phyloP scores from a whole-genome alignment of 164 flowering plant genomes.

The Dillenia suffruticosa region DNA sequence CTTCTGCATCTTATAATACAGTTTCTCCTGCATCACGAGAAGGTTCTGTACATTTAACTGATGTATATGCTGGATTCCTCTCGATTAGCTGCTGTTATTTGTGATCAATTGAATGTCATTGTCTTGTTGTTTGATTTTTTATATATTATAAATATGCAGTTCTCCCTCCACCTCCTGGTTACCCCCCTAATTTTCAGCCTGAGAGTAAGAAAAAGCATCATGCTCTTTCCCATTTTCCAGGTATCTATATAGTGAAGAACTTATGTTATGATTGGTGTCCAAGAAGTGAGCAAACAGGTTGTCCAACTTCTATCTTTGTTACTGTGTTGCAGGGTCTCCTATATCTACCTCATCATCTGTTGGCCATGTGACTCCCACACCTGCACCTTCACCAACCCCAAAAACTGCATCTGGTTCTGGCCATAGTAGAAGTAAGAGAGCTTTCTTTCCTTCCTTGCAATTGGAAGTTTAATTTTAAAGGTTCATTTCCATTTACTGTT shows the following conservation, averaged over 20 bases:
- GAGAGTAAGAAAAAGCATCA: slow-evolving; percentile 18
- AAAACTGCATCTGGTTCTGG: slow-evolving; percentile 6
- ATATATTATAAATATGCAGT: slow-evolving; percentile 22
- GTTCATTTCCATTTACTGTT: background rate
- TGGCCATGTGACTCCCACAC: slow-evolving; percentile 15
- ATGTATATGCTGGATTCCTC: background rate
- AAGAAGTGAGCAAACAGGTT: background rate
- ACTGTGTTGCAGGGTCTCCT: slow-evolving; percentile 22
- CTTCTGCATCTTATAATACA: slow-evolving; percentile 30
- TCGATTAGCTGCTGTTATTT: background rate
- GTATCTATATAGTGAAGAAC: slow-evolving; percentile 17
- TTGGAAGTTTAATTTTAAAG: background rate
- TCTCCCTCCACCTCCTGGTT: slow-evolving; percentile 23
- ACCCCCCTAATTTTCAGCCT: slow-evolving; percentile 19
- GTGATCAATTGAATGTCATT: background rate
- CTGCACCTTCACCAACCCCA: slow-evolving; percentile 22
- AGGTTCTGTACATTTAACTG: slow-evolving; percentile 31
- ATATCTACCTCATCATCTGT: slow-evolving; percentile 14
- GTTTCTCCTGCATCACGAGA: slow-evolving; percentile 29
- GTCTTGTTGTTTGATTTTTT: background rate
- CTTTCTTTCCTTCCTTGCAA: background rate
- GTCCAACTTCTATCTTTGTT: slow-evolving; percentile 10
- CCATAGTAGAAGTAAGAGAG: slow-evolving; percentile 17
- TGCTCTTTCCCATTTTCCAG: slow-evolving; percentile 31
- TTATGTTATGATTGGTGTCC: background rate